Percentiles rank a stretch among this genome's conserved stretches.
Evolutionary conservation across 306 rosid species (phyloP).

Genomic region (Sesbania bispinosa): DNA sequence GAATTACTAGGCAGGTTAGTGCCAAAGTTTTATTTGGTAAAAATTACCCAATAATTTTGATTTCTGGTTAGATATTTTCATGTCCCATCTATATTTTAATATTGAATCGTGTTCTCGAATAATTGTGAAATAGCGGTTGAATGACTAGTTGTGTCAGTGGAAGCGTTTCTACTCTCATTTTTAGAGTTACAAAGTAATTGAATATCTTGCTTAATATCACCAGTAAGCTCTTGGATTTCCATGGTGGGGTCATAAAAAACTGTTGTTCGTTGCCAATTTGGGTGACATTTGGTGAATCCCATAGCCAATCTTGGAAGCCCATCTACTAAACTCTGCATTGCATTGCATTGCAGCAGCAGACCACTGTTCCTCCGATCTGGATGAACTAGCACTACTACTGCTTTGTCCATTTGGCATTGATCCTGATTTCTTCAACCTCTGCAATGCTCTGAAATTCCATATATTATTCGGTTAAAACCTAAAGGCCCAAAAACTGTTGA

Average conservation of each 20-base stretch:
- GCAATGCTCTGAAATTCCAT: constrained; percentile 74
- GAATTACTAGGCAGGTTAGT: background rate
- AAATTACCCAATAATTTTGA: background rate
- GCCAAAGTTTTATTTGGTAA: background rate
- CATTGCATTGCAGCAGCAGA: constrained; percentile 63
- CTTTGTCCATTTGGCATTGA: constrained; percentile 51
- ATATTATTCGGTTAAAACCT: no score
- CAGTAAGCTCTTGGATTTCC: constrained; percentile 93
- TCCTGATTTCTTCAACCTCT: constrained; percentile 69
- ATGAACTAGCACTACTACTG: constrained; percentile 3
- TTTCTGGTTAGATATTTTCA: no score
- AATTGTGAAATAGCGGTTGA: no score
- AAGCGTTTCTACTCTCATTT: constrained; percentile 62
- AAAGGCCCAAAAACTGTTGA: no score
- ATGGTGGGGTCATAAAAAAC: constrained; percentile 85
- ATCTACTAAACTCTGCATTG: constrained; percentile 75
- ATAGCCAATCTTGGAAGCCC: constrained; percentile 86
- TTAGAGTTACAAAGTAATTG: constrained; percentile 65
- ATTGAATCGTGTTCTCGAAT: no score
- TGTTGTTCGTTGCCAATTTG: constrained; percentile 89
- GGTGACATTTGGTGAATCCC: constrained; percentile 94
- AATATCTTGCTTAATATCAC: constrained; percentile 91
- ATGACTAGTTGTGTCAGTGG: constrained; percentile 84
- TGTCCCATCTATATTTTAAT: no score
- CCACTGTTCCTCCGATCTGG: constrained; percentile 72